These are phyloP conservation scores for Brettanomyces bruxellensis DNA, from an alignment of 805 yeast genomes.

Conservation along the genomic window DNA sequence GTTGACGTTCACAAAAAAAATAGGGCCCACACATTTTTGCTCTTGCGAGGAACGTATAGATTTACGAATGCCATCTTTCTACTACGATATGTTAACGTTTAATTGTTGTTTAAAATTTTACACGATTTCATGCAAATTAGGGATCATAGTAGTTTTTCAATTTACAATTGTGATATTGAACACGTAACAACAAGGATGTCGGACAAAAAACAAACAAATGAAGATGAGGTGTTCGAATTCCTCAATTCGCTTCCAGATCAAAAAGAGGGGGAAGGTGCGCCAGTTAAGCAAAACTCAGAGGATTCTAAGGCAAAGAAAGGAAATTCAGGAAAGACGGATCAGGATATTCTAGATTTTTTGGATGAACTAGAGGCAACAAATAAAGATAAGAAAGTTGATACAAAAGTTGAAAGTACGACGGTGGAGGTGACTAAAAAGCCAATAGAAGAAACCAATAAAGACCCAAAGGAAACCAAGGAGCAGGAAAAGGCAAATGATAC, in stretches of 20 bases:
- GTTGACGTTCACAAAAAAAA: too few species aligned
- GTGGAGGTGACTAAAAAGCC: too few species aligned
- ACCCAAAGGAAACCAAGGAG: slow-evolving; percentile 2
- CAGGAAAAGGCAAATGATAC: neutral
- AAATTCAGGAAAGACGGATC: slow-evolving; percentile 22
- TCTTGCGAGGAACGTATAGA: too few species aligned
- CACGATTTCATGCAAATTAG: too few species aligned
- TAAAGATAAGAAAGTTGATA: neutral
- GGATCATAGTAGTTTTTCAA: too few species aligned
- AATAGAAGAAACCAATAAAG: neutral
- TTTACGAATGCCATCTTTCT: too few species aligned
- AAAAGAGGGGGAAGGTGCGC: slow-evolving; percentile 9
- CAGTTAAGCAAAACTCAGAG: neutral
- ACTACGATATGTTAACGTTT: too few species aligned
- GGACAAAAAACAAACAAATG: slow-evolving; percentile 28
- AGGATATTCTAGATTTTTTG: slow-evolving; percentile 45
- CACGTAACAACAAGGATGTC: neutral
- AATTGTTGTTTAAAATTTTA: too few species aligned
- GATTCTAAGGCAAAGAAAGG: slow-evolving; percentile 2
- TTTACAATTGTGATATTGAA: too few species aligned
- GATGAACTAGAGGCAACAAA: slow-evolving; percentile 50
- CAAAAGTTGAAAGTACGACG: neutral
- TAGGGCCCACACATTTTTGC: too few species aligned
- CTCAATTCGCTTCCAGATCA: slow-evolving; percentile 61
- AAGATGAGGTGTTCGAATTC: slow-evolving; percentile 73